Conservation (phyloP, 176 grass and related monocot genomes). For the Ensete ventricosum region DNA sequence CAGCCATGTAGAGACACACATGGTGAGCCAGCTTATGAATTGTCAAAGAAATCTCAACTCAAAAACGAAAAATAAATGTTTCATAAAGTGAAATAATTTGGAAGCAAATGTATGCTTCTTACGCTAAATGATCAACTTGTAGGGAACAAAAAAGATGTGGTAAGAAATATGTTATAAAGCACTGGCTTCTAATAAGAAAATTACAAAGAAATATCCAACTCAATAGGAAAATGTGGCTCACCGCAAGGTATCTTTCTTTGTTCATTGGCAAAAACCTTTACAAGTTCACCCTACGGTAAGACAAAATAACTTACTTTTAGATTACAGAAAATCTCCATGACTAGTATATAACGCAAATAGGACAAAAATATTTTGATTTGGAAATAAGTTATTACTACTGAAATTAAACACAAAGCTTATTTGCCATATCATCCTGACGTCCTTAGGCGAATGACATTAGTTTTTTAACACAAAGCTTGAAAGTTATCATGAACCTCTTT, state of each 20-base stretch:
- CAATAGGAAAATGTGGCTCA: constrained; percentile 19
- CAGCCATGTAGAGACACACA: no score
- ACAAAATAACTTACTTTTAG: background rate
- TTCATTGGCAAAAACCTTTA: constrained; percentile 64
- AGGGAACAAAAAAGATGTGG: background rate
- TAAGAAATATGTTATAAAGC: background rate
- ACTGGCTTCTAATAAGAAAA: background rate
- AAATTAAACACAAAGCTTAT: background rate
- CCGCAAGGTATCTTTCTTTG: constrained; percentile 91
- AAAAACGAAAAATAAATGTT: background rate
- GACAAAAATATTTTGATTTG: background rate
- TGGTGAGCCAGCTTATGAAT: background rate
- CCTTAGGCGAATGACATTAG: background rate
- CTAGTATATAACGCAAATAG: background rate
- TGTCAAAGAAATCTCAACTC: background rate
- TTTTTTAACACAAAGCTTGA: background rate
- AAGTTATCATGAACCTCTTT: background rate
- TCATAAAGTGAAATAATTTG: background rate
- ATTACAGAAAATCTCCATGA: background rate
- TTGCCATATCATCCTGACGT: background rate
- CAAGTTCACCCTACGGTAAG: constrained; percentile 61
- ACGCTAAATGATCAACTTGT: background rate
- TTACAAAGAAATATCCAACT: constrained; percentile 22
- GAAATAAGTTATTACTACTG: background rate
- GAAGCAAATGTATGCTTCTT: no score